Percentiles rank a stretch among this genome's conserved stretches.
Conservation (phyloP, 768 basidiomycete genomes). For the Suillus discolor region DNA sequence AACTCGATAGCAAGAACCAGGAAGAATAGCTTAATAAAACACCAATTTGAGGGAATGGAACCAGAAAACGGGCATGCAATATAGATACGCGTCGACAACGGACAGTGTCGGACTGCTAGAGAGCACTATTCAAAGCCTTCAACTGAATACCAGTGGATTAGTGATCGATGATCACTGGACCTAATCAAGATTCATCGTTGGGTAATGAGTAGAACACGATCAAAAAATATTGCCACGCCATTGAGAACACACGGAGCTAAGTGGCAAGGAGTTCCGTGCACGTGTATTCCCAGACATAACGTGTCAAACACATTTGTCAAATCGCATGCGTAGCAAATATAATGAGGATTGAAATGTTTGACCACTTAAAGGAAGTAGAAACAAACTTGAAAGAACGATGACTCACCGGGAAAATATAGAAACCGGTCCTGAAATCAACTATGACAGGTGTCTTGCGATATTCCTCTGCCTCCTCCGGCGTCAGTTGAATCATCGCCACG, state of each 20-base stretch:
- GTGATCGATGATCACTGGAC: neutral
- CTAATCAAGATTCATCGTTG: neutral
- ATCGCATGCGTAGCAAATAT: neutral
- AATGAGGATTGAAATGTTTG: neutral
- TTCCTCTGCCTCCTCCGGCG: slow-evolving; percentile 58
- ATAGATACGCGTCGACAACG: neutral
- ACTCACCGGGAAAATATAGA: slow-evolving; percentile 83
- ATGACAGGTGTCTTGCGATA: slow-evolving; percentile 72
- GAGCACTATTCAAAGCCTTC: neutral
- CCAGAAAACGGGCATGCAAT: neutral
- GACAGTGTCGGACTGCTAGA: neutral
- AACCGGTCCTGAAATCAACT: slow-evolving; percentile 71
- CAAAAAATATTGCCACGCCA: neutral
- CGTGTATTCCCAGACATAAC: too few relatives aligned
- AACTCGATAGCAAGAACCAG: neutral
- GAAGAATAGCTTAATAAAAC: neutral
- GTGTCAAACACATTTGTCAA: neutral
- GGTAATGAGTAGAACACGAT: neutral
- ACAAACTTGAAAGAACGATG: neutral
- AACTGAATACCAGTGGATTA: neutral
- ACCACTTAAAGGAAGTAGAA: neutral
- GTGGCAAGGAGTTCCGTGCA: neutral
- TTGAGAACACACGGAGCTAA: neutral
- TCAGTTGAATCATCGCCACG: slow-evolving; percentile 78
- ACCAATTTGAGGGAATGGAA: neutral